Evolutionary conservation across 345 rosid species (phyloP), one percentile per base, ranked within the genome.

Genomic region (Lumnitzera littorea): DNA sequence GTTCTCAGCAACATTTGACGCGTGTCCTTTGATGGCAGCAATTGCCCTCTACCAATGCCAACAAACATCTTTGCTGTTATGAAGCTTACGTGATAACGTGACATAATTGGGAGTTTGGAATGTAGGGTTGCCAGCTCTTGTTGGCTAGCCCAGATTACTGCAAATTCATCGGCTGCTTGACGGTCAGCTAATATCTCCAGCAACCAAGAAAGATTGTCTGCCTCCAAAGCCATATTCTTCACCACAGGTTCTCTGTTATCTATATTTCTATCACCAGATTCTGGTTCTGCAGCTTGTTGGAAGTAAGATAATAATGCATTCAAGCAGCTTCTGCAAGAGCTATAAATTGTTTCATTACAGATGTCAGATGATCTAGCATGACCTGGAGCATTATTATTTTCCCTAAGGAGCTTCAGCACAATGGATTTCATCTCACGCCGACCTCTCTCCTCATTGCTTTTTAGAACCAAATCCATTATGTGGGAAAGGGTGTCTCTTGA

Each of bases 1-100:
- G 91, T 87, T 29, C 76, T 80, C 62, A 94, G 64, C 74, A 94
- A 63, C 74, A 76, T 20, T 31, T 75, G 83, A 31, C 95, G 84
- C 12, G 85, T 89, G 59, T 94, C 96, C 78, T 94, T 94, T 2
- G 78, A 72, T 6, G 97, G 99, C 60, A 94, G 74, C 71, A 94
- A 50, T 74, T 94, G 96, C 73, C 96, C 96, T 74, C 83, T 82
- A 23, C 99, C 99, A 8, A 94, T 86, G 29, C 99, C 99, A 15
- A 94, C 83, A 24, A 90, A 90, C 23, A 94, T 53, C 69, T 91
- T 66, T 4, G 87, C 84, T 3, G 97, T 87, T 52, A 94, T 76
- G 74, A 88, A 82, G 81, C 91, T 94, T 57, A 90, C 79, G n/a
- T 83, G 90, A 78, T 90, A 78, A 5, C 99, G 97, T 9, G 83